Percentiles rank a stretch among this genome's conserved stretches.
Evolutionary conservation across 345 rosid genomes (phyloP).

Genomic region (Populus deltoides): DNA sequence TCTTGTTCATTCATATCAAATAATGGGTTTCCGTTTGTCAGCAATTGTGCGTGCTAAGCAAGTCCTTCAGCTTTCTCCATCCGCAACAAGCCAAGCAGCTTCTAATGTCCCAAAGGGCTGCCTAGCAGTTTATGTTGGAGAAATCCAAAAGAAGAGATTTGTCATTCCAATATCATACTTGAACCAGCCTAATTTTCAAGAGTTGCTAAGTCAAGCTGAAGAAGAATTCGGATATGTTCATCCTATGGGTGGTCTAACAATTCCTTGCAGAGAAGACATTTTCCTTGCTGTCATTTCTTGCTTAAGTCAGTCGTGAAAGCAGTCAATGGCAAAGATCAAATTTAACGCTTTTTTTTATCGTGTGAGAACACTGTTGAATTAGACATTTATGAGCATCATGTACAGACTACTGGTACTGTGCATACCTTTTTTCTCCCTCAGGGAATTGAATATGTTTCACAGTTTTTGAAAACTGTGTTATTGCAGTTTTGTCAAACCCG

Average conservation of each 20-base stretch:
- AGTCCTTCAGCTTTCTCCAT: not conserved
- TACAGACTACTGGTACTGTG: not conserved
- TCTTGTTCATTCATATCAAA: not conserved
- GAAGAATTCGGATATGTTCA: conserved; percentile 32
- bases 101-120: conserved; percentile 27
- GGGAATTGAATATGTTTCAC: not conserved
- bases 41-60: not conserved
- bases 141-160: conserved; percentile 30
- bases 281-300: conserved; percentile 17
- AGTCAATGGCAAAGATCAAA: not conserved
- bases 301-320: not conserved
- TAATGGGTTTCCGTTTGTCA: conserved; percentile 4
- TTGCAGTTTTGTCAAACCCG: not conserved
- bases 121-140: conserved; percentile 32
- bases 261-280: conserved; percentile 26
- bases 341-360: no score
- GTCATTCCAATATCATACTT: conserved; percentile 39
- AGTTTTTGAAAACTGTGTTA: not conserved
- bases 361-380: not conserved
- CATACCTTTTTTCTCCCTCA: not conserved
- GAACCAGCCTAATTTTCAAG: conserved; percentile 37
- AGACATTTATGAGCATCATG: not conserved
- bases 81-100: not conserved
- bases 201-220: conserved; percentile 28
- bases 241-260: conserved; percentile 22